Base-by-base conservation (phyloP, 768 basidiomycete species). In the Tremella mesenterica region DNA sequence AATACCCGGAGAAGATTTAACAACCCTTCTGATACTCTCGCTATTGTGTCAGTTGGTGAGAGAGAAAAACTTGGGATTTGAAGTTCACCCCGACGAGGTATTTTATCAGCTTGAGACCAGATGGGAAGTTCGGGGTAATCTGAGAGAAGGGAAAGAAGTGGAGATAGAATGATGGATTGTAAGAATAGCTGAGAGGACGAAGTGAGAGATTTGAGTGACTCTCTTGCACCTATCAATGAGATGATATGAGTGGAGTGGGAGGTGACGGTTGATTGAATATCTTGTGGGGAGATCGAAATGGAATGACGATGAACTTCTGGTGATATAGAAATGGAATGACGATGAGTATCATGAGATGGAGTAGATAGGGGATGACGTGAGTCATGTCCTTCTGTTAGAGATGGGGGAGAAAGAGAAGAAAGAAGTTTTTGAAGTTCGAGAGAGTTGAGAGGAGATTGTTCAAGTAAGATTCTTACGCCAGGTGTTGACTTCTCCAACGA, bases 1-100 rank as follows among this genome's bases (percentile, higher is more conserved):
- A 97, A 95, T 14, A 97, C 76, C 52, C 91, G 76, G 1, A 93
- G 89, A 2, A 99, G 81, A 74, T 93, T 95, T 28, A 96, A 78
- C 29, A 99, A 75, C n/a, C 91, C 90, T 67, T 97, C 95, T 2
- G 88, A 86, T 28, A 96, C 84, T 53, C 83, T 82, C 55, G 91
- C 86, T 56, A 95, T 84, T 3, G 81, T 83, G 50, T 89, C 87
- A 50, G 84, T 93, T 1, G 91, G 92, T 9, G 87, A 88, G 12
- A 96, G 78, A 1, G 91, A 95, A 76, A 99, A 99, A 5, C 81
- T 87, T 1, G 95, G 95, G 5, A 97, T 81, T 29, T 80, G 79
- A 25, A 88, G 67, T 54, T 77, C 76, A 20, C 77, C 76, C 20
- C 77, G 73, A 6, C 73, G 75, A 13, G 76, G 77, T 5, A 75